A percentile compares a stretch with the other conserved stretches of the same genome.
These are phyloP conservation scores for Penicillium sclerotigenum DNA, from an alignment of 2,329 filamentous ascomycete species.

Conservation along the genomic window DNA sequence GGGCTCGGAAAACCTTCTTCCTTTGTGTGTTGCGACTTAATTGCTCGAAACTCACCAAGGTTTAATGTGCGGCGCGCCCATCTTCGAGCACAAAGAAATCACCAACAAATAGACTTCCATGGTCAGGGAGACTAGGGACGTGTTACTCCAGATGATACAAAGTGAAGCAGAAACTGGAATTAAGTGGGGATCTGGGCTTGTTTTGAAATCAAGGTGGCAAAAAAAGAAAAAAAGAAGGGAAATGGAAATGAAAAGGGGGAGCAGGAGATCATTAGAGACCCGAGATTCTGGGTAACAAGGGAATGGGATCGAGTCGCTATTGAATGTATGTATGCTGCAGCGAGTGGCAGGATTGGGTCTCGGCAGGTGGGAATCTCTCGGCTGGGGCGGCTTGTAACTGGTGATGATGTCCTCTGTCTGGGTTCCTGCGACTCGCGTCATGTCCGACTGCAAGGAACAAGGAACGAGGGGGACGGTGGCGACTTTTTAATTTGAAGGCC, in stretches of 20 bases:
- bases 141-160: neutral
- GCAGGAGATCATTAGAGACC: constrained; percentile 15
- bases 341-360: constrained; percentile 20
- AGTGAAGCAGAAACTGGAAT: neutral
- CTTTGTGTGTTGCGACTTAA: neutral
- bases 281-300: constrained; percentile 13
- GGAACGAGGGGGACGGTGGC: constrained; percentile 11
- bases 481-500: constrained; percentile 4
- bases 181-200: neutral
- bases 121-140: neutral
- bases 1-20: neutral
- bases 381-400: constrained; percentile 13
- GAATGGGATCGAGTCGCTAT: constrained; percentile 6
- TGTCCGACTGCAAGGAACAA: constrained; percentile 22
- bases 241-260: constrained; percentile 9
- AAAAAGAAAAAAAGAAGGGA: neutral
- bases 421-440: constrained; percentile 14
- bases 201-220: constrained; percentile 1
- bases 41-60: neutral
- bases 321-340: constrained; percentile 13
- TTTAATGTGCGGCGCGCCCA: neutral
- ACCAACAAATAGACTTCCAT: constrained; percentile 2
- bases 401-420: constrained; percentile 13
- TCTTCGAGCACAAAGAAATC: constrained; percentile 3
- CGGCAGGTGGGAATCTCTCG: constrained; percentile 15